Conservation (phyloP, 176 grass and related monocot species). For the Musa beccarii region DNA sequence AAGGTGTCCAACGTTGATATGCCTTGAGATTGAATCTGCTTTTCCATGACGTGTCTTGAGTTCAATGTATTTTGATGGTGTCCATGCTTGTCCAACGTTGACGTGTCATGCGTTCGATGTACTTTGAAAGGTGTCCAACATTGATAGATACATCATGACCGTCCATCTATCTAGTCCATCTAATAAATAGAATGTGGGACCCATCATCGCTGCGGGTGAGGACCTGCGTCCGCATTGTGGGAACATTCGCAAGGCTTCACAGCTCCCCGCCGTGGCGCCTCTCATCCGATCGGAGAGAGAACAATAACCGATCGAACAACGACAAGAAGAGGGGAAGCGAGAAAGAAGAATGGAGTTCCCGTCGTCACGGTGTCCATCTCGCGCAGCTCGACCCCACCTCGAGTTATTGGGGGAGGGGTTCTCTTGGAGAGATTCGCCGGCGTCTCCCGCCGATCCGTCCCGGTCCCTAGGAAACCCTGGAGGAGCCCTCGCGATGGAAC, state of each 20-base stretch:
- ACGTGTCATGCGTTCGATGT: too few species aligned
- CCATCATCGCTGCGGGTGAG: neutral
- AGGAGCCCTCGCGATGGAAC: neutral
- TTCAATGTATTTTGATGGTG: too few species aligned
- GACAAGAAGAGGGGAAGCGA: too few species aligned
- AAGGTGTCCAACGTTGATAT: too few species aligned
- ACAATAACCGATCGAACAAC: too few species aligned
- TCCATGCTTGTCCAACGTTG: too few species aligned
- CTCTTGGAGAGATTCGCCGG: neutral
- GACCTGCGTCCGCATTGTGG: neutral
- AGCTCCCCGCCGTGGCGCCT: neutral
- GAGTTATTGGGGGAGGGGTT: neutral
- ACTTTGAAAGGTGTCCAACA: too few species aligned
- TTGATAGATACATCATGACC: too few species aligned
- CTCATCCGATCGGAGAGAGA: neutral
- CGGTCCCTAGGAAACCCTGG: neutral
- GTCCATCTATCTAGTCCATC: neutral
- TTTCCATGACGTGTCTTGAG: too few species aligned
- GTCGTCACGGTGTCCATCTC: neutral
- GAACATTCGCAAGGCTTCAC: too few species aligned
- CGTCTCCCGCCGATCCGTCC: neutral
- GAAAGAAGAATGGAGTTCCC: neutral
- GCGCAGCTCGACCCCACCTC: neutral
- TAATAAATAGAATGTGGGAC: conserved; percentile 4
- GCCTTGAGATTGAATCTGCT: too few species aligned